Evolutionary conservation across 768 basidiomycete genomes (phyloP).

Genomic region (Kwoniella dendrophila): DNA sequence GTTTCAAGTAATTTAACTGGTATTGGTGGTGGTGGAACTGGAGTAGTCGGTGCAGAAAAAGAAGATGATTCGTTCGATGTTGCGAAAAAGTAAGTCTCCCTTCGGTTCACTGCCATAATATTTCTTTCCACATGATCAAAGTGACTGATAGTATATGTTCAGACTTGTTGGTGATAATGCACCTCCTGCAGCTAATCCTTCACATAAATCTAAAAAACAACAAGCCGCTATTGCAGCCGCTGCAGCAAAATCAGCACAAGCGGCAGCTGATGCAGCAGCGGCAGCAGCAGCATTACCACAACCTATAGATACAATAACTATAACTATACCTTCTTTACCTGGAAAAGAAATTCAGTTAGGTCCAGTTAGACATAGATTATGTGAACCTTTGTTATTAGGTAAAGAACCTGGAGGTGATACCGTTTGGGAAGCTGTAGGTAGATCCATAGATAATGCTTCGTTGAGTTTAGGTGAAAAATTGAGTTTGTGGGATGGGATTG

Average conservation of each 20-base stretch:
- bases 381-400: slow-evolving; percentile 48
- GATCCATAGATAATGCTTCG: slow-evolving; percentile 41
- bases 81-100: slow-evolving; percentile 51
- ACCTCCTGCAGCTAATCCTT: slow-evolving; percentile 27
- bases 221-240: slow-evolving; percentile 37
- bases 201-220: slow-evolving; percentile 47
- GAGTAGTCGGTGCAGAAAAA: slow-evolving; percentile 31
- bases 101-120: too few species aligned
- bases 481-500: slow-evolving; percentile 50
- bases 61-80: slow-evolving; percentile 51
- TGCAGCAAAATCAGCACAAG: slow-evolving; percentile 41
- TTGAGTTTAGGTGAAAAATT: slow-evolving; percentile 34
- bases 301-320: slow-evolving; percentile 38
- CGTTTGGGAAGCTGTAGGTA: slow-evolving; percentile 50
- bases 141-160: neutral
- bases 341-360: slow-evolving; percentile 45
- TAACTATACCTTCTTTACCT: slow-evolving; percentile 42
- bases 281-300: slow-evolving; percentile 35
- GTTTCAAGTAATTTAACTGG: too few species aligned
- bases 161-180: slow-evolving; percentile 46
- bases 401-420: slow-evolving; percentile 40
- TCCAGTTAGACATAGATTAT: slow-evolving; percentile 50
- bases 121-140: neutral
- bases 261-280: slow-evolving; percentile 39
- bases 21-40: slow-evolving; percentile 2